Evolutionary conservation across 345 rosid genomes (phyloP).

Genomic region (Eucalyptus cladocalyx): DNA sequence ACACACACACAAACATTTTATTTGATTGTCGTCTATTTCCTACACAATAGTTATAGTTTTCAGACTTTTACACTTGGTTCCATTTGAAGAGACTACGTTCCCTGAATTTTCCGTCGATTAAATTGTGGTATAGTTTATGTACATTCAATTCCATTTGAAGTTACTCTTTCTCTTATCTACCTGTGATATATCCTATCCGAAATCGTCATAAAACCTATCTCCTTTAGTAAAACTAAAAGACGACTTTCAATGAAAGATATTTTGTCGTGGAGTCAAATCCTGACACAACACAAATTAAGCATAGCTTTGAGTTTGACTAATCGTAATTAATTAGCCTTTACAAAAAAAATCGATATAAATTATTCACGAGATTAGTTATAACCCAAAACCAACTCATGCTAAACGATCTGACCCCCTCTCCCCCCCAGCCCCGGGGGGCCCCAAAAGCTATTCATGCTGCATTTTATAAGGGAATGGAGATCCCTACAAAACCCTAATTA

Average conservation of each 20-base stretch:
- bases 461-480: neutral
- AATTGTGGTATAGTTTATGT: too few relatives aligned
- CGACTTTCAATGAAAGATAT: too few relatives aligned
- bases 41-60: neutral
- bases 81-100: neutral
- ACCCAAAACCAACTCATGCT: neutral
- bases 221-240: neutral
- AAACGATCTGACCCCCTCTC: fast-evolving
- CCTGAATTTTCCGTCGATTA: fast-evolving
- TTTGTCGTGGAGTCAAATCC: neutral
- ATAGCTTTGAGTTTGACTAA: neutral
- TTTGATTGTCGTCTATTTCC: neutral
- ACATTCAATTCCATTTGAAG: neutral
- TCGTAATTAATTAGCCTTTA: neutral
- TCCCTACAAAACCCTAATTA: neutral
- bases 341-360: neutral
- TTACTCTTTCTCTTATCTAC: too few relatives aligned
- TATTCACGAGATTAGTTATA: neutral
- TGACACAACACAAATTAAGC: neutral
- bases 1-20: too few relatives aligned
- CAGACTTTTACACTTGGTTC: neutral
- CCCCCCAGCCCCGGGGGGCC: too few relatives aligned
- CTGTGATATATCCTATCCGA: neutral
- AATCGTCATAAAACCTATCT: neutral
- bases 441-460: neutral